These are phyloP conservation scores for Mycena galopus DNA, from an alignment of 768 basidiomycete species.

Conservation along the genomic window DNA sequence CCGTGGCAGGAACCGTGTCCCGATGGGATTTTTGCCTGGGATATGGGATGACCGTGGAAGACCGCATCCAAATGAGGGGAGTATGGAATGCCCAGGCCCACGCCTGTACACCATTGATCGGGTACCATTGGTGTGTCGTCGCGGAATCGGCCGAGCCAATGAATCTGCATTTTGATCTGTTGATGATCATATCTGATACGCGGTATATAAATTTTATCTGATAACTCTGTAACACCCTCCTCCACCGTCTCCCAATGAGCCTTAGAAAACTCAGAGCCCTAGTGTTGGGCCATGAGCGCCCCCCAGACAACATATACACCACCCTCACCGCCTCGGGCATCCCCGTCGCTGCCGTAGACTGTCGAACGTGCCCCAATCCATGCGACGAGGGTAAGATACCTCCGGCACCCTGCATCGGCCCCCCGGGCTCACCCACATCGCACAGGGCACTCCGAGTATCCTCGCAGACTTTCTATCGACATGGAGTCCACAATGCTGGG, in stretches of 20 bases:
- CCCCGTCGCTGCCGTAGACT: conserved; percentile 76
- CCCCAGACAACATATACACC: conserved; percentile 56
- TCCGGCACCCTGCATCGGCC: conserved; percentile 33
- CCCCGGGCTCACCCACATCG: conserved; percentile 43
- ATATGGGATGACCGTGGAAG: not conserved
- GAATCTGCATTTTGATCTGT: too few relatives aligned
- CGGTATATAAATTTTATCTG: conserved; percentile 43
- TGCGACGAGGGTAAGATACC: conserved; percentile 72
- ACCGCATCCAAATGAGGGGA: not conserved
- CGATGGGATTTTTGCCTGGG: not conserved
- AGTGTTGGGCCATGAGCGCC: conserved; percentile 52
- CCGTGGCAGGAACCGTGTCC: too few relatives aligned
- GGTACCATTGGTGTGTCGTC: too few relatives aligned
- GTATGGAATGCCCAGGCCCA: too few relatives aligned
- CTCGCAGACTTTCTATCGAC: conserved; percentile 81
- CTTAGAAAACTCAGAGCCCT: conserved; percentile 56
- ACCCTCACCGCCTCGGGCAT: conserved; percentile 70
- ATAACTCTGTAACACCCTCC: conserved; percentile 37
- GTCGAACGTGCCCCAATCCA: conserved; percentile 81
- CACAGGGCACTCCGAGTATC: conserved; percentile 81
- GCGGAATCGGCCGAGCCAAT: too few relatives aligned
- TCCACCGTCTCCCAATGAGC: conserved; percentile 47
- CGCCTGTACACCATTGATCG: too few relatives aligned
- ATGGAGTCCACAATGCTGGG: conserved; percentile 88
- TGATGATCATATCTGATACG: too few relatives aligned